Evolutionary conservation across 257 asterid genomes (phyloP).

Genomic region (Nicotiana otophora): DNA sequence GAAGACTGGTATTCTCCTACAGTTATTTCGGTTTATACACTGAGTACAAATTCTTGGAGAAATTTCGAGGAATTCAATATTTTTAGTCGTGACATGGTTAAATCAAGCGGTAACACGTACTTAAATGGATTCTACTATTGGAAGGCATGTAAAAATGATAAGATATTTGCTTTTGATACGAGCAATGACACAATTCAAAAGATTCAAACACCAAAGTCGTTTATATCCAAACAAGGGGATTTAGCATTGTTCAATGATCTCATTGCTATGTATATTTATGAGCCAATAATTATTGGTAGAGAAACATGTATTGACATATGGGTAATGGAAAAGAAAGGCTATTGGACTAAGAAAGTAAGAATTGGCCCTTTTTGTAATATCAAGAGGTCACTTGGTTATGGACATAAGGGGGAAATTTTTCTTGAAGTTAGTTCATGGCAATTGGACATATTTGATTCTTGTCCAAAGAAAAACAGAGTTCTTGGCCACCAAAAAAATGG

Average conservation of each 20-base stretch:
- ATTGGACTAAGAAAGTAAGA: slow-evolving; percentile 28
- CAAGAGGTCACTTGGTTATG: slow-evolving; percentile 37
- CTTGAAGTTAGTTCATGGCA: slow-evolving; percentile 20
- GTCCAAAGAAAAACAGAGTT: not conserved
- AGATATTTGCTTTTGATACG: slow-evolving; percentile 37
- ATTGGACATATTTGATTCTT: not conserved
- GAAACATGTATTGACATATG: slow-evolving; percentile 29
- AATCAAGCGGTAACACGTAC: slow-evolving; percentile 33
- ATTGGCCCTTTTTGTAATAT: slow-evolving; percentile 32
- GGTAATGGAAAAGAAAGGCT: slow-evolving; percentile 31
- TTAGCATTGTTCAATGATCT: slow-evolving; percentile 31
- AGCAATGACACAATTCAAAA: slow-evolving; percentile 25
- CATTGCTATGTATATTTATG: slow-evolving; percentile 32
- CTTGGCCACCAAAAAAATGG: not conserved
- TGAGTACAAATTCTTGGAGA: slow-evolving; percentile 38
- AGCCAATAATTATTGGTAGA: slow-evolving; percentile 12
- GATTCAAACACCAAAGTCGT: slow-evolving; percentile 23
- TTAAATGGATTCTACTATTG: slow-evolving; percentile 45
- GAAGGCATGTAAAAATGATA: slow-evolving; percentile 22
- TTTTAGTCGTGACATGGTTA: slow-evolving; percentile 13
- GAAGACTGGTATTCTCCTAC: slow-evolving; percentile 18
- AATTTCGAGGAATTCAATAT: slow-evolving; percentile 26
- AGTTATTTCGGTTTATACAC: slow-evolving; percentile 29
- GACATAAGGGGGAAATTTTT: slow-evolving; percentile 32
- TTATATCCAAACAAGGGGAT: slow-evolving; percentile 22